Evolutionary conservation across 306 rosid species (phyloP).

Genomic region (Trichosanthes truncata): DNA sequence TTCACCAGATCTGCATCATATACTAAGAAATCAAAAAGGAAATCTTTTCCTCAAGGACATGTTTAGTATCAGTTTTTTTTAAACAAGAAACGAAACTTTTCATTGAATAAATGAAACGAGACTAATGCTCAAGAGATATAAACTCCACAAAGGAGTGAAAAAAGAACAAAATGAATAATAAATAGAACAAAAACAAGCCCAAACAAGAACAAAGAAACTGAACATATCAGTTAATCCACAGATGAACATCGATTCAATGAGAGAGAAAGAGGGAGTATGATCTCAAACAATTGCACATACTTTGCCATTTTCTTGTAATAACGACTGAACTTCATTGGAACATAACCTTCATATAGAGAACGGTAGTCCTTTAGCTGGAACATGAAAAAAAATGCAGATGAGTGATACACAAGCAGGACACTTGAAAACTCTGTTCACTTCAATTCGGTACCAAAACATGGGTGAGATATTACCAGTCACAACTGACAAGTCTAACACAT

Average conservation of each 20-base stretch:
- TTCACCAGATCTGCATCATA: slow-evolving; percentile 64
- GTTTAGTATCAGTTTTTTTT: not conserved
- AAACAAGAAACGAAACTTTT: too few species aligned
- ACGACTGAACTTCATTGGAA: slow-evolving; percentile 77
- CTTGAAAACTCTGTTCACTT: not conserved
- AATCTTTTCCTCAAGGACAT: not conserved
- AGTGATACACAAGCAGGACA: slow-evolving; percentile 20
- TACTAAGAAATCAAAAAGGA: slow-evolving; percentile 17
- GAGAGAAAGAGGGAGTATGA: slow-evolving; percentile 2
- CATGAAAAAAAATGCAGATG: slow-evolving; percentile 23
- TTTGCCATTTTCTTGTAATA: slow-evolving; percentile 81
- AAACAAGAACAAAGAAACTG: too few species aligned
- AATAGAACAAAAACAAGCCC: too few species aligned
- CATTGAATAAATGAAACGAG: too few species aligned
- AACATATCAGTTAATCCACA: not conserved
- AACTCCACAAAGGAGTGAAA: too few species aligned
- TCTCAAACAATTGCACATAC: slow-evolving; percentile 34
- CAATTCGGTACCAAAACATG: slow-evolving; percentile 1
- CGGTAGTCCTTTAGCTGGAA: slow-evolving; percentile 65
- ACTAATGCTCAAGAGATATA: too few species aligned
- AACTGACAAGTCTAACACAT: not conserved
- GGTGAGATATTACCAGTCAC: not conserved
- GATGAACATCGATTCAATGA: slow-evolving; percentile 7
- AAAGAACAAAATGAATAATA: too few species aligned
- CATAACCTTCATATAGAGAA: slow-evolving; percentile 71